Evolutionary conservation across 2,329 filamentous ascomycete genomes (phyloP), one percentile per base, ranked within the genome.

Genomic region (Rutstroemia sp.): DNA sequence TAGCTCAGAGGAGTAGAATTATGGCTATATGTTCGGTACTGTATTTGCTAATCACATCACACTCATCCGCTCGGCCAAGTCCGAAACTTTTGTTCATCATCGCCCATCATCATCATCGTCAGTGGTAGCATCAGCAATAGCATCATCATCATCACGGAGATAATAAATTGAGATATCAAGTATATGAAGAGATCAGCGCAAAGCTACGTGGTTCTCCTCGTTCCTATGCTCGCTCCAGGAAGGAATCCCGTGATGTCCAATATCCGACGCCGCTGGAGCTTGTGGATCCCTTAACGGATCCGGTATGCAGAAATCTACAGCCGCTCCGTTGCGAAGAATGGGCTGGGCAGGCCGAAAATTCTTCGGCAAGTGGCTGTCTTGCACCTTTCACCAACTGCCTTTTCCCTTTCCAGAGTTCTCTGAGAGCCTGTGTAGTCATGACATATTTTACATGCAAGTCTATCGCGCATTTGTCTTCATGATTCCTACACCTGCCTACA

Each of bases 231-330:
- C 38, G 5, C 53, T 51, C 19, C 30, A 25, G 53, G 53, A 38
- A 51, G 50, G 38, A 37, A 55, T 45, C 53, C 47, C 38, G 38
- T 37, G 46, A 44, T 55, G 16, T 50, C 34, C 39, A 42, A 44
- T 41, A 19, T 51, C 25, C 17, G 47, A 50, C 7, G 6, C 16
- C 17, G 14, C 12, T 19, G 37, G 25, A 23, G 46, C 37, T 9
- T 17, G 47, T 55, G 46, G 46, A 55, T 41, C 47, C 27, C 42
- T 42, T 9, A 9, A 42, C 39, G 39, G 5, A 42, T 34, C 30
- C 30, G 30, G 30, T 34, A 34, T 34, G 30, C 16, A 42, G 39
- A n/a, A 17, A 17, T 14, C 16, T 42, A 42, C 39, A 42, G n/a
- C 39, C n/a, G 19, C 10, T 42, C 39, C 19, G 39, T 42, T 19